A percentile compares a stretch with the other conserved stretches of the same genome.
These are phyloP conservation scores for Neurospora tetraspora DNA, from an alignment of 495 filamentous ascomycete species.

Conservation along the genomic window DNA sequence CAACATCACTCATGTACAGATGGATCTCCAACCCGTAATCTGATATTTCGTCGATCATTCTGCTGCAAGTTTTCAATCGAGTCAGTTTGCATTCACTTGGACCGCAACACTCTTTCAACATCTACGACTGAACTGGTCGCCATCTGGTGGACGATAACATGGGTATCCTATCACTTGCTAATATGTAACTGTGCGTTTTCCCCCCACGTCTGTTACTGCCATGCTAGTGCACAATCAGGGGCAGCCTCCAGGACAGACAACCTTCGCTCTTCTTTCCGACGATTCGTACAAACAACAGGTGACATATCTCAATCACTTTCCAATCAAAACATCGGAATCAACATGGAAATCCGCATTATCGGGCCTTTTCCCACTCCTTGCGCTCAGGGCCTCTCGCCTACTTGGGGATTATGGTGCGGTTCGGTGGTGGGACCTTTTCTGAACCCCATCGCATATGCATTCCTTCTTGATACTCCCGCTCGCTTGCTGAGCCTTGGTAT, in stretches of 20 bases:
- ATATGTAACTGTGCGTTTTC: no score
- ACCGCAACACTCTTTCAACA: background rate
- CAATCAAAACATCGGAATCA: background rate
- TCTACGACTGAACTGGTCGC: background rate
- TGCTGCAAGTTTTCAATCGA: background rate
- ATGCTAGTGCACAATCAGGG: background rate
- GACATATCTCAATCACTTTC: background rate
- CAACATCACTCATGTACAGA: background rate
- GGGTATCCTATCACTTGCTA: background rate
- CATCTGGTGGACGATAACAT: background rate
- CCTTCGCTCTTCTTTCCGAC: background rate
- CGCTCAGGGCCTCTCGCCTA: background rate
- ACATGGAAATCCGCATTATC: background rate
- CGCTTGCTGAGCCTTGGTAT: background rate
- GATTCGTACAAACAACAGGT: no score
- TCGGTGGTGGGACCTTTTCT: no score
- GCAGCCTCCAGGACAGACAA: background rate
- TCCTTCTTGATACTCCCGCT: background rate
- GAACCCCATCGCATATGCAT: background rate
- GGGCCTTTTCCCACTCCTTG: background rate
- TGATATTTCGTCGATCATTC: background rate
- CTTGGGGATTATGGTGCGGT: no score
- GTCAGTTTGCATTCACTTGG: background rate
- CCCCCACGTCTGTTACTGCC: background rate
- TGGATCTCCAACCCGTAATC: background rate